phyloP scores from a whole-genome alignment of 176 grass and related monocot species.

The Tillandsia leiboldiana region DNA sequence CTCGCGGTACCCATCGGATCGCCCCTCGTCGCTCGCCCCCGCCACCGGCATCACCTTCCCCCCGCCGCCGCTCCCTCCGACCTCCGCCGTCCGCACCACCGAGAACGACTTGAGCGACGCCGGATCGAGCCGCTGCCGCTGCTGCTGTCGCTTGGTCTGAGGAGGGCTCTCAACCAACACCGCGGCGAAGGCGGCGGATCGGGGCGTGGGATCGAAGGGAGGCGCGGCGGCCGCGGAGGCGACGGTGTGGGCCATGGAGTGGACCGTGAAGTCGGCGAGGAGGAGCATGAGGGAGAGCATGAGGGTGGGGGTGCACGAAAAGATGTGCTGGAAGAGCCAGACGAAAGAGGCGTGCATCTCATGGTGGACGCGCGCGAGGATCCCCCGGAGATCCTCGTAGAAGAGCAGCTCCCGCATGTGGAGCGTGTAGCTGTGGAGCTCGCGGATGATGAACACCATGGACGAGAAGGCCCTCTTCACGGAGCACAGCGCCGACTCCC shows the following conservation, averaged over 20 bases:
- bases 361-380: constrained; percentile 46
- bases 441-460: constrained; percentile 95
- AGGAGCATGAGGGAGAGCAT: constrained; percentile 97
- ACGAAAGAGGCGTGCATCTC: constrained; percentile 95
- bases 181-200: constrained; percentile 1
- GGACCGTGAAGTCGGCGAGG: constrained; percentile 89
- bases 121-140: constrained; percentile 12
- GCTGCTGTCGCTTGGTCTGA: constrained; percentile 6
- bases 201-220: constrained; percentile 2
- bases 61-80: constrained; percentile 46
- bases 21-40: constrained; percentile 49
- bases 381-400: constrained; percentile 59
- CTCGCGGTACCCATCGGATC: constrained; percentile 34
- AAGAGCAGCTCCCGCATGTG: constrained; percentile 57
- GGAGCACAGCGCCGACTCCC: constrained; percentile 40
- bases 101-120: constrained; percentile 37
- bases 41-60: constrained; percentile 47
- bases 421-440: constrained; percentile 79
- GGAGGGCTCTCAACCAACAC: constrained; percentile 25
- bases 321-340: constrained; percentile 98
- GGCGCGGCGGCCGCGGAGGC: constrained; percentile 25
- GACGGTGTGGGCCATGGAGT: constrained; percentile 55
- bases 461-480: constrained; percentile 85
- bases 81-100: constrained; percentile 26
- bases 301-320: constrained; percentile 69